phyloP scores from a whole-genome alignment of 306 rosid species.

The Cucurbita maxima region DNA sequence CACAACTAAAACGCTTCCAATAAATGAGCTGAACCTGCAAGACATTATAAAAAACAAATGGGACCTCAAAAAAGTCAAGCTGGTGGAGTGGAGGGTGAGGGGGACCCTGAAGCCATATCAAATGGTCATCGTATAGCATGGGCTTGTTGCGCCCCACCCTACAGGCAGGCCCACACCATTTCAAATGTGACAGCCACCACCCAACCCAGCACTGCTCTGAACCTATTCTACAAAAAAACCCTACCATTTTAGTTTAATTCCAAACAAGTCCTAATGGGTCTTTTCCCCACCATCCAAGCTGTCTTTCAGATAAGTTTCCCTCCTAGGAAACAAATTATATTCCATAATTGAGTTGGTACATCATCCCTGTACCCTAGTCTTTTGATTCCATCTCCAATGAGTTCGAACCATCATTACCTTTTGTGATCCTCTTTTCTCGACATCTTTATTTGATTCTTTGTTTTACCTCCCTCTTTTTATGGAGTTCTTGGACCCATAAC shows the following conservation, averaged over 20 bases:
- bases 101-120: conserved; percentile 34
- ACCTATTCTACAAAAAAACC: conserved; percentile 12
- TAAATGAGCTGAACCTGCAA: conserved; percentile 3
- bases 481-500: too few relatives aligned
- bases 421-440: too few relatives aligned
- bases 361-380: neutral
- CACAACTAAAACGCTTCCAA: conserved; percentile 4
- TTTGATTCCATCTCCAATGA: neutral
- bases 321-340: conserved; percentile 57
- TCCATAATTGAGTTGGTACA: neutral
- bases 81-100: conserved; percentile 10
- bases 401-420: neutral
- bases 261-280: conserved; percentile 31
- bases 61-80: conserved; percentile 10
- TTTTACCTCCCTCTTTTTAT: too few relatives aligned
- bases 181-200: conserved; percentile 21
- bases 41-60: neutral
- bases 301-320: conserved; percentile 39
- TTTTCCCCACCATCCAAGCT: conserved; percentile 35
- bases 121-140: conserved; percentile 44
- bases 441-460: too few relatives aligned
- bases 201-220: conserved; percentile 20
- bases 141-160: conserved; percentile 33
- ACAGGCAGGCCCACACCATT: conserved; percentile 31
- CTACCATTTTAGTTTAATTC: conserved; percentile 12